Conservation (phyloP, 2,329 filamentous ascomycete species). For the Venturia aucupariae region DNA sequence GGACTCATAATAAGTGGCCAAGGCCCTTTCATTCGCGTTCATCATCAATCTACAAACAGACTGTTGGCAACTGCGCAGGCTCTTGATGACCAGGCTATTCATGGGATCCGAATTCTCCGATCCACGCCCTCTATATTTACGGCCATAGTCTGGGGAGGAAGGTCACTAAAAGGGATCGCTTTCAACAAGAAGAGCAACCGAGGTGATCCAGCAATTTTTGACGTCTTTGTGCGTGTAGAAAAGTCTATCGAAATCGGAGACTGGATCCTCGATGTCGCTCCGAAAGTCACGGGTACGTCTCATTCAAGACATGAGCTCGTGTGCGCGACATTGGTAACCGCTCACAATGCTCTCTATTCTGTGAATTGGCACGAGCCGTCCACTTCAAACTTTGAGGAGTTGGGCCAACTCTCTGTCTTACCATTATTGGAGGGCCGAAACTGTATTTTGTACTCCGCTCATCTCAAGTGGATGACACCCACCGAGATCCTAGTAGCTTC, state of each 20-base stretch:
- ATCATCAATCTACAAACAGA: constrained; percentile 22
- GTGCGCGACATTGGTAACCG: constrained; percentile 59
- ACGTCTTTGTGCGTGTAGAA: constrained; percentile 16
- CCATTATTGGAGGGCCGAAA: constrained; percentile 56
- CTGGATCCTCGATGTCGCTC: constrained; percentile 24
- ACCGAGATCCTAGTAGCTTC: constrained; percentile 65
- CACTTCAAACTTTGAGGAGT: constrained; percentile 18
- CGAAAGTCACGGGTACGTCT: background rate
- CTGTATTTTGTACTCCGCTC: constrained; percentile 81
- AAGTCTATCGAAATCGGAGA: constrained; percentile 23
- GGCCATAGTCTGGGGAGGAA: constrained; percentile 29
- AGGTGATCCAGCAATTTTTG: constrained; percentile 18
- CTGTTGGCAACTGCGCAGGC: constrained; percentile 28
- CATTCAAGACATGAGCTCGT: background rate
- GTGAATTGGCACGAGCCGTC: constrained; percentile 25
- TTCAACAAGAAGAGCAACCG: background rate
- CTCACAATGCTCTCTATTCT: constrained; percentile 71
- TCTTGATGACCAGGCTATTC: constrained; percentile 62
- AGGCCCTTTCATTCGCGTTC: constrained; percentile 33
- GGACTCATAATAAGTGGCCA: constrained; percentile 31
- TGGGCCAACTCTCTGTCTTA: constrained; percentile 35
- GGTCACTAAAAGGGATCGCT: constrained; percentile 39
- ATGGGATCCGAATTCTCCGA: constrained; percentile 53
- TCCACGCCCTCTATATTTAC: constrained; percentile 18
- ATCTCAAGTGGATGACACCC: constrained; percentile 53